Percentiles rank a stretch among this genome's conserved stretches.
Conservation (phyloP, 2,329 filamentous ascomycete genomes). For the Talaromyces pinophilus region DNA sequence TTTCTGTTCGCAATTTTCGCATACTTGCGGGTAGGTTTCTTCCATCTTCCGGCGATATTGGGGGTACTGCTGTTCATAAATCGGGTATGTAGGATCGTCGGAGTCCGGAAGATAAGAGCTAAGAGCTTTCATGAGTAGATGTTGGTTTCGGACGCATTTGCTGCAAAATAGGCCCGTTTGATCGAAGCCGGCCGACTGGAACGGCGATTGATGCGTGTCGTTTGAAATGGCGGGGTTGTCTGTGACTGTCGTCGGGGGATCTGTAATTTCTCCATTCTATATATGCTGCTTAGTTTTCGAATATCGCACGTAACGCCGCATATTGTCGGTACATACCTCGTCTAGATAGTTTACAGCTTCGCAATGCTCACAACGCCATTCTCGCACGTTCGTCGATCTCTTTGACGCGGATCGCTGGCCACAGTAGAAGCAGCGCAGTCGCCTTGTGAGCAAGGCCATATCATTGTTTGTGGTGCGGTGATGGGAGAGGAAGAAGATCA, state of each 20-base stretch:
- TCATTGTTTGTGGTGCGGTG: constrained; percentile 27
- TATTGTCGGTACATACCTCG: constrained; percentile 58
- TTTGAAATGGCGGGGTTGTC: constrained; percentile 35
- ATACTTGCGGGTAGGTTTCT: constrained; percentile 84
- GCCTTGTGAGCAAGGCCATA: constrained; percentile 48
- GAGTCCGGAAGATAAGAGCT: constrained; percentile 74
- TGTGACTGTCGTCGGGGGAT: constrained; percentile 71
- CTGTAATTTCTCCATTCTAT: constrained; percentile 83
- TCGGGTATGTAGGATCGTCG: constrained; percentile 66
- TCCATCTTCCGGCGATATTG: constrained; percentile 73
- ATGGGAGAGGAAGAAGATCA: not conserved
- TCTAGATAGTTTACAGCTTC: constrained; percentile 89
- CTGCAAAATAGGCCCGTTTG: constrained; percentile 64
- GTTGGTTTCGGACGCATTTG: constrained; percentile 85
- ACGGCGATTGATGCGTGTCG: constrained; percentile 50
- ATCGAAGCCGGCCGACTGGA: constrained; percentile 34
- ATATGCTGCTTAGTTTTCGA: constrained; percentile 2
- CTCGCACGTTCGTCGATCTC: constrained; percentile 59
- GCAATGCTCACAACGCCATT: constrained; percentile 75
- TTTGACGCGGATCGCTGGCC: constrained; percentile 64
- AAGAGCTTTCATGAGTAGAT: constrained; percentile 72
- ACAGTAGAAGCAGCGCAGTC: constrained; percentile 80
- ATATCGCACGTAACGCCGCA: not conserved
- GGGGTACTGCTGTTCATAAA: constrained; percentile 68
- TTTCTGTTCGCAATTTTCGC: constrained; percentile 72